phyloP scores from a whole-genome alignment of 1,284 basidiomycete genomes.

The Amylostereum chailletii region DNA sequence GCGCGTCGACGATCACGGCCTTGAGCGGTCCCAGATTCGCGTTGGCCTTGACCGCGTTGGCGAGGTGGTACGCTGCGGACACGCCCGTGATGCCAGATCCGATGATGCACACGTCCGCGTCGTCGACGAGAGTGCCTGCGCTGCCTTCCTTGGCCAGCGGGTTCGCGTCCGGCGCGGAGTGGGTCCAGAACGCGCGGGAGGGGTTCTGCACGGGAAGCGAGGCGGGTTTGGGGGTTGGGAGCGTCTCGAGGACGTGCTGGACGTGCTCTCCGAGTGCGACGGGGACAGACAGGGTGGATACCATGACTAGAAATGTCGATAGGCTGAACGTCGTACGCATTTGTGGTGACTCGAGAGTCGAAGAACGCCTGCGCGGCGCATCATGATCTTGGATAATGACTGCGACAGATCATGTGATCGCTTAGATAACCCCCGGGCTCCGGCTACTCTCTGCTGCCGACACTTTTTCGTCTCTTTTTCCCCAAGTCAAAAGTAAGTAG shows the following conservation, averaged over 20 bases:
- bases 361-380: too few relatives aligned
- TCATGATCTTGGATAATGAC: too few relatives aligned
- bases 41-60: constrained; percentile 24
- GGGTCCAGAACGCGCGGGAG: constrained; percentile 63
- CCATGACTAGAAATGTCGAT: neutral
- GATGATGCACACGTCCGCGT: constrained; percentile 68
- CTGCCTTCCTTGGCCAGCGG: constrained; percentile 60
- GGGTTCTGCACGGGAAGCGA: constrained; percentile 36
- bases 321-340: too few relatives aligned
- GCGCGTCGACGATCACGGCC: constrained; percentile 60
- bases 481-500: too few relatives aligned
- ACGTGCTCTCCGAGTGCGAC: neutral
- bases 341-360: too few relatives aligned
- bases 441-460: too few relatives aligned
- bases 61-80: constrained; percentile 61
- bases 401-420: too few relatives aligned
- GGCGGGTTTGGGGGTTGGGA: neutral
- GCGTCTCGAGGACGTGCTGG: neutral
- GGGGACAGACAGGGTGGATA: neutral
- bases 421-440: too few relatives aligned
- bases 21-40: constrained; percentile 23
- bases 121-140: constrained; percentile 39
- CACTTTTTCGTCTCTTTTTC: too few relatives aligned
- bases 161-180: constrained; percentile 45
- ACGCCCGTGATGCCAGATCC: constrained; percentile 75